These are phyloP conservation scores for Boletus subcaerulescens DNA, from an alignment of 768 basidiomycete species.

Conservation along the genomic window DNA sequence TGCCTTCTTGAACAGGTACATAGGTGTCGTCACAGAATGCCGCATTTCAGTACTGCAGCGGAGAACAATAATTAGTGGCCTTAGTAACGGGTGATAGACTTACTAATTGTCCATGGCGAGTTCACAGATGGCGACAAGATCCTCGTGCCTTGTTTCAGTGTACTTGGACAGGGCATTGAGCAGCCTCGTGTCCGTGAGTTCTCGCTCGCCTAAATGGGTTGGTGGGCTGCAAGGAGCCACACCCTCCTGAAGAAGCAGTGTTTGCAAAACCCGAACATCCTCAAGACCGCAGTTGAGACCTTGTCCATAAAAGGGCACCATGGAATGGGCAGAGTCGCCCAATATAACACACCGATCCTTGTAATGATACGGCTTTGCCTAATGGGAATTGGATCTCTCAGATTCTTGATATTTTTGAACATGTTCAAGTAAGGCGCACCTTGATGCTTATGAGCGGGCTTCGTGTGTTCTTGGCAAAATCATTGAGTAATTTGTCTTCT, in stretches of 20 bases:
- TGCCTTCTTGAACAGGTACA: conserved; percentile 75
- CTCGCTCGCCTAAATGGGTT: conserved; percentile 28
- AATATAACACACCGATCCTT: conserved; percentile 82
- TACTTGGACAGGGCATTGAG: conserved; percentile 71
- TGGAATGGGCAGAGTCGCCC: conserved; percentile 94
- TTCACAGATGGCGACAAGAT: conserved; percentile 86
- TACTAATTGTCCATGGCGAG: conserved; percentile 98
- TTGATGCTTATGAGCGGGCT: conserved; percentile 90
- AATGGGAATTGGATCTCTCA: conserved; percentile 17
- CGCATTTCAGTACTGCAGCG: conserved; percentile 85
- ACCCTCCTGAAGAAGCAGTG: conserved; percentile 67
- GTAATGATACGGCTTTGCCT: conserved; percentile 91
- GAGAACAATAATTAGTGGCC: conserved; percentile 19
- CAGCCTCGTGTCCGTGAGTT: conserved; percentile 52
- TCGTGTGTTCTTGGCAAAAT: conserved; percentile 82
- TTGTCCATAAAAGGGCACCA: conserved; percentile 99
- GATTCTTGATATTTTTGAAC: conserved; percentile 22
- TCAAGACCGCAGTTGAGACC: conserved; percentile 97
- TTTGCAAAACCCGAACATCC: conserved; percentile 87
- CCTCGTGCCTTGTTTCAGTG: conserved; percentile 78
- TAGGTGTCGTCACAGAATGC: conserved; percentile 79
- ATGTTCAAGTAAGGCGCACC: conserved; percentile 47
- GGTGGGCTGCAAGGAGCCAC: conserved; percentile 47
- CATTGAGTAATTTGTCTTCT: conserved; percentile 67
- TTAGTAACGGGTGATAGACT: conserved; percentile 39